Evolutionary conservation across 129 eudicot genomes (phyloP).

Genomic region (Scalesia atractyloides): DNA sequence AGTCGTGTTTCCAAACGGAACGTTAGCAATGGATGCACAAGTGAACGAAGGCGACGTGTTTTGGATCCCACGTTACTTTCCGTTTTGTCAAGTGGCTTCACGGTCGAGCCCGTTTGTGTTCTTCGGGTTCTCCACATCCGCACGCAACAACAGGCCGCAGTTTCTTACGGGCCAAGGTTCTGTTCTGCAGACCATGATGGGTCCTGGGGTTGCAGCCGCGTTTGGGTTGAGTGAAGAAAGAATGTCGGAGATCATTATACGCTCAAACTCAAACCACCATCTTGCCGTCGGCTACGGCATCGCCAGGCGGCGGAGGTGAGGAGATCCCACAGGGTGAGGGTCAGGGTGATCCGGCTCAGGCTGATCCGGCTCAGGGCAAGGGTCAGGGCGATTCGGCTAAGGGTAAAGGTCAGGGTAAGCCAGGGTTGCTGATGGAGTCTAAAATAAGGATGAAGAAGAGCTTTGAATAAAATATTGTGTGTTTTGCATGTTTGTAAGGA

Average conservation of each 20-base stretch:
- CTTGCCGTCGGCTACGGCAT: slow-evolving; percentile 50
- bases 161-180: slow-evolving; percentile 70
- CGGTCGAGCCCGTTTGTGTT: slow-evolving; percentile 71
- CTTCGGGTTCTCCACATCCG: slow-evolving; percentile 91
- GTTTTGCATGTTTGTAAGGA: neutral
- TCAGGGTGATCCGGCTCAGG: neutral
- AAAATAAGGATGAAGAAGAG: slow-evolving; percentile 28
- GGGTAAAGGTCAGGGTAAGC: neutral
- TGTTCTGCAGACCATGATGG: slow-evolving; percentile 46
- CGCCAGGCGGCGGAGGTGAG: slow-evolving; percentile 38
- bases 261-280: slow-evolving; percentile 52
- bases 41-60: slow-evolving; percentile 82
- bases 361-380: neutral
- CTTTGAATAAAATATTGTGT: slow-evolving; percentile 16
- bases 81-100: slow-evolving; percentile 93
- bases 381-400: neutral
- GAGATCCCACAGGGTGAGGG: slow-evolving; percentile 23
- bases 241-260: slow-evolving; percentile 21
- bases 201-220: slow-evolving; percentile 64
- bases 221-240: slow-evolving; percentile 66
- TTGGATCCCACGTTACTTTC: slow-evolving; percentile 81
- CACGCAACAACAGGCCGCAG: slow-evolving; percentile 64
- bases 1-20: slow-evolving; percentile 79
- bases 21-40: slow-evolving; percentile 68
- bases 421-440: neutral